Conservation (phyloP, 75 land plant genomes). For the Cunninghamia lanceolata region DNA sequence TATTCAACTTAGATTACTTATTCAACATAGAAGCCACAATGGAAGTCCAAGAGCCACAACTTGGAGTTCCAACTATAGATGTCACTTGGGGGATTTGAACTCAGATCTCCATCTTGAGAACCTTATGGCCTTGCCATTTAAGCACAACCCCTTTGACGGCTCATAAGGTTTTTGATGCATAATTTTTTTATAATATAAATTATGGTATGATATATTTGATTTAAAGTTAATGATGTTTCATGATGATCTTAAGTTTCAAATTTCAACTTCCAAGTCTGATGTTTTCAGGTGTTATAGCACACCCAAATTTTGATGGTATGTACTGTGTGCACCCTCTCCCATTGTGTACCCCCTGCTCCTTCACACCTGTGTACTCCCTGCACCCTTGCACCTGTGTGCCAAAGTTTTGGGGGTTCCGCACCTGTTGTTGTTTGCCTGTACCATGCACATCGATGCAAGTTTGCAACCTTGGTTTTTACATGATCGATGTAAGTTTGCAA, state of each 20-base stretch:
- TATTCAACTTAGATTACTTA: no score
- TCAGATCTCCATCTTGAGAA: no score
- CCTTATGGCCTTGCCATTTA: no score
- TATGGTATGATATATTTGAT: background rate
- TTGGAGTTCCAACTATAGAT: no score
- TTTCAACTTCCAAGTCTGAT: background rate
- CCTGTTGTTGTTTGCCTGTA: background rate
- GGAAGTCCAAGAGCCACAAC: no score
- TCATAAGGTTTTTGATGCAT: background rate
- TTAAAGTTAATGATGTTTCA: background rate
- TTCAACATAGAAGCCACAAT: no score
- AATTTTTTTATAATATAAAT: background rate
- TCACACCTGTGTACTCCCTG: no score
- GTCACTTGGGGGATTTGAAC: no score
- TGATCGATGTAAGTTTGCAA: background rate
- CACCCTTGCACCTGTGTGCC: background rate
- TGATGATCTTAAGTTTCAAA: background rate
- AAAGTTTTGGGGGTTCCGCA: background rate
- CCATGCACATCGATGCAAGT: background rate
- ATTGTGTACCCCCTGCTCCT: background rate
- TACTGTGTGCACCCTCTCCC: background rate
- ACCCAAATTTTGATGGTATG: background rate
- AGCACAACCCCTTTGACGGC: no score
- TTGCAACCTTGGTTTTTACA: background rate
- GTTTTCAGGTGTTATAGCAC: no score